phyloP scores from a whole-genome alignment of 148 eudicot genomes.

The Chenopodium album region DNA sequence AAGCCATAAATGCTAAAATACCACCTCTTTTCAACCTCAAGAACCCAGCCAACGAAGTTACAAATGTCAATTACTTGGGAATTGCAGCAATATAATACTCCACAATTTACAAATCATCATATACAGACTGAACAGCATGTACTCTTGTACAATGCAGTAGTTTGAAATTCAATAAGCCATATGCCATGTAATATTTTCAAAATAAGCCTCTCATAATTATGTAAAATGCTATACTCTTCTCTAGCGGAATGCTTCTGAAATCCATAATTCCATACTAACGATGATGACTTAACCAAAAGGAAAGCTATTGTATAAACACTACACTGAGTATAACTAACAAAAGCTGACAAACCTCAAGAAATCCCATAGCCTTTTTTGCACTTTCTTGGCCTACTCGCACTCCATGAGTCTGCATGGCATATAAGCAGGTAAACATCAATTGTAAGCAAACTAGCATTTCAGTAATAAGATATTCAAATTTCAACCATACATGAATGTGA shows the following conservation, averaged over 20 bases:
- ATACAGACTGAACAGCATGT: not conserved
- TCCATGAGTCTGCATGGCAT: conserved; percentile 79
- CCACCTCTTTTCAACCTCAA: not conserved
- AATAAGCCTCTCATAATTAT: not conserved
- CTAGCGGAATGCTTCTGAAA: not conserved
- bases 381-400: conserved; percentile 78
- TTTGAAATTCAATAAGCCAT: not conserved
- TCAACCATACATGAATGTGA: not conserved
- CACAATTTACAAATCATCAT: not conserved
- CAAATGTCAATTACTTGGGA: not conserved
- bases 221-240: not conserved
- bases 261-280: not conserved
- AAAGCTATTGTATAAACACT: not conserved
- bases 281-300: not conserved
- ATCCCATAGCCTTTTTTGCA: conserved; percentile 83
- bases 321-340: not conserved
- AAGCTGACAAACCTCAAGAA: conserved; percentile 60
- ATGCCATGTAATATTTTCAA: not conserved
- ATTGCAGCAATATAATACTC: not conserved
- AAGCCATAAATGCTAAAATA: not conserved
- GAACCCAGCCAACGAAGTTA: not conserved
- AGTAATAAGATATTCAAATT: not conserved
- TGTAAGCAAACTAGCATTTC: not conserved
- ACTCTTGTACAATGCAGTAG: not conserved
- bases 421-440: not conserved